A percentile compares a stretch with the other conserved stretches of the same genome.
Evolutionary conservation across 192 early-diverging fungal genomes (phyloP).

Genomic region (Piromyces sp.): DNA sequence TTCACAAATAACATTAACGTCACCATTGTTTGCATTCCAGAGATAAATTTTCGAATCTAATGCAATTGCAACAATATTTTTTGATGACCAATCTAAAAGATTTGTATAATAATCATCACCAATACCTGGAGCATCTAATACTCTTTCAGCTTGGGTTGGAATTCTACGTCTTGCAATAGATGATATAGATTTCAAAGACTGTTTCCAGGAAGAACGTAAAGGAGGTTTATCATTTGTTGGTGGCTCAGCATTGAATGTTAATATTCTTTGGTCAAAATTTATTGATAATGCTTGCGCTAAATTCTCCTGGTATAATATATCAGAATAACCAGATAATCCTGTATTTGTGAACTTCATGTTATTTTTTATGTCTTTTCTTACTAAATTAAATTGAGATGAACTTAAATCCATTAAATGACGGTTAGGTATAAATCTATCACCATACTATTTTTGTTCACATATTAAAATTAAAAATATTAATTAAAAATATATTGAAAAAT

Average conservation of each 20-base stretch:
- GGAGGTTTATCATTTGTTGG: slow-evolving; percentile 31
- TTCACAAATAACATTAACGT: slow-evolving; percentile 20
- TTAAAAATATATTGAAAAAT: too few relatives aligned
- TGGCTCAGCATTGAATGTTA: slow-evolving; percentile 61
- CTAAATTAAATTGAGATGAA: slow-evolving; percentile 52
- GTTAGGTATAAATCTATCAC: slow-evolving; percentile 77
- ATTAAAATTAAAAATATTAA: too few relatives aligned
- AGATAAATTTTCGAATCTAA: slow-evolving; percentile 28
- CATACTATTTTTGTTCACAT: not conserved
- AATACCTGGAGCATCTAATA: slow-evolving; percentile 78
- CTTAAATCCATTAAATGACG: slow-evolving; percentile 47
- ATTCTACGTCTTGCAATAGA: slow-evolving; percentile 41
- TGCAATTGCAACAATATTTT: slow-evolving; percentile 28
- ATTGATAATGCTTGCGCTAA: slow-evolving; percentile 68
- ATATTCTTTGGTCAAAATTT: slow-evolving; percentile 57
- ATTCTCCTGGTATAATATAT: slow-evolving; percentile 51
- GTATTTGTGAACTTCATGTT: not conserved
- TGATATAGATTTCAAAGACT: slow-evolving; percentile 17
- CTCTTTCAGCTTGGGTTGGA: slow-evolving; percentile 54
- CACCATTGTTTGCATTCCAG: slow-evolving; percentile 31
- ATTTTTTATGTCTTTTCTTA: slow-evolving; percentile 12
- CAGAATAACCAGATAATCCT: not conserved
- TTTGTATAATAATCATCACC: slow-evolving; percentile 30
- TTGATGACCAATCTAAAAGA: slow-evolving; percentile 26
- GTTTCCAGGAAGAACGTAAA: slow-evolving; percentile 34